Evolutionary conservation across 306 rosid genomes (phyloP).

Genomic region (Luffa acutangula): DNA sequence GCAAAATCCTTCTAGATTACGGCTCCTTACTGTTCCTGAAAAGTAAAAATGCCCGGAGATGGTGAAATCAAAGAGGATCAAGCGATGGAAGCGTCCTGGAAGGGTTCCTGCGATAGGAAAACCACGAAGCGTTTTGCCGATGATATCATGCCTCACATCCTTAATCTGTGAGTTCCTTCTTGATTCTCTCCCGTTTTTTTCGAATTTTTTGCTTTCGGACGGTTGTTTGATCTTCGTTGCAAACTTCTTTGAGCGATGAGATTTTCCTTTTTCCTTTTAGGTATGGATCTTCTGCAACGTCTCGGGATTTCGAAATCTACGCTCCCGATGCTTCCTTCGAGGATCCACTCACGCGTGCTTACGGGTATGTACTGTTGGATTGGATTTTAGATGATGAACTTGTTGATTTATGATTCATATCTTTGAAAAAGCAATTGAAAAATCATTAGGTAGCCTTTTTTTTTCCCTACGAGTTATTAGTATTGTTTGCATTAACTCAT

Average conservation of each 20-base stretch:
- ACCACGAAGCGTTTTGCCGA: slow-evolving; percentile 23
- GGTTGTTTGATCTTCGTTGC: background rate
- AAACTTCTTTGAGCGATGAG: background rate
- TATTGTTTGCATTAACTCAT: background rate
- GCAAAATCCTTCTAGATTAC: background rate
- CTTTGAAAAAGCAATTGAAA: background rate
- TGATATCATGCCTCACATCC: slow-evolving; percentile 49
- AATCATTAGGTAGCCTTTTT: background rate
- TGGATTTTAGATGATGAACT: background rate
- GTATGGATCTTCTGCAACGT: slow-evolving; percentile 53
- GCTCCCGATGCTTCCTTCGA: slow-evolving; percentile 63
- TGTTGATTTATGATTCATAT: background rate
- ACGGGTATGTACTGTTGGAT: slow-evolving; percentile 32
- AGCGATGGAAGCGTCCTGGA: slow-evolving; percentile 6
- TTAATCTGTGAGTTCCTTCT: slow-evolving; percentile 37
- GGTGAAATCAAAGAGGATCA: slow-evolving; percentile 12
- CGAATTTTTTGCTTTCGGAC: background rate
- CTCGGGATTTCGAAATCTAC: slow-evolving; percentile 65
- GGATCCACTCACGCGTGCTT: slow-evolving; percentile 74
- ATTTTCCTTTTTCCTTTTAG: slow-evolving; percentile 18
- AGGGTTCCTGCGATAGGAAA: slow-evolving; percentile 15
- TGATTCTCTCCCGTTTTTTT: background rate
- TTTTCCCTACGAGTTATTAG: background rate
- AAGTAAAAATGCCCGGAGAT: slow-evolving; percentile 3
- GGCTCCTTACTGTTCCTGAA: background rate